Percentiles rank a stretch among this genome's conserved stretches.
phyloP scores from a whole-genome alignment of 495 filamentous ascomycete genomes.

The Durotheca rogersii region DNA sequence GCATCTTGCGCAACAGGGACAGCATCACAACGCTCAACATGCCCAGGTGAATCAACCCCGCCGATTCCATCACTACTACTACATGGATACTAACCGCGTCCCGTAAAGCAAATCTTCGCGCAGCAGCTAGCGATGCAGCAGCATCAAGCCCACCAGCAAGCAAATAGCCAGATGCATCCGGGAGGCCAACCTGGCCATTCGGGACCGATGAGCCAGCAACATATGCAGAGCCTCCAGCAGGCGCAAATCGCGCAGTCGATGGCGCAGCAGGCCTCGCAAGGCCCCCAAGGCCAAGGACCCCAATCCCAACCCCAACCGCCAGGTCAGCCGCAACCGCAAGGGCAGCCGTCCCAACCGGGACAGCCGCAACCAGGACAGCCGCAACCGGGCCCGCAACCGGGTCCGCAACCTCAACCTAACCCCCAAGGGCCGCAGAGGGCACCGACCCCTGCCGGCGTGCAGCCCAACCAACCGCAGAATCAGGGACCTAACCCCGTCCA shows the following conservation, averaged over 20 bases:
- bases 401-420: slow-evolving; percentile 23
- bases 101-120: slow-evolving; percentile 35
- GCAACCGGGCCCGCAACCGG: slow-evolving; percentile 27
- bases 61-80: neutral
- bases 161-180: slow-evolving; percentile 45
- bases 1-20: slow-evolving; percentile 49
- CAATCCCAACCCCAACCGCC: slow-evolving; percentile 36
- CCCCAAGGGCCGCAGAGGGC: slow-evolving; percentile 32
- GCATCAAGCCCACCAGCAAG: slow-evolving; percentile 54
- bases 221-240: slow-evolving; percentile 36
- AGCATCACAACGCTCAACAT: slow-evolving; percentile 46
- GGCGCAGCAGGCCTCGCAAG: slow-evolving; percentile 28
- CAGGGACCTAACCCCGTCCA: slow-evolving; percentile 35
- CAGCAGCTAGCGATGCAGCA: slow-evolving; percentile 48
- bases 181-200: slow-evolving; percentile 44
- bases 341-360: slow-evolving; percentile 35
- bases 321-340: slow-evolving; percentile 38
- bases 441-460: slow-evolving; percentile 32
- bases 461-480: slow-evolving; percentile 37
- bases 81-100: slow-evolving; percentile 3
- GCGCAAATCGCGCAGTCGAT: slow-evolving; percentile 38
- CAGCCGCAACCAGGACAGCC: slow-evolving; percentile 41
- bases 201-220: slow-evolving; percentile 44
- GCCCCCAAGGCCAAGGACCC: slow-evolving; percentile 36
- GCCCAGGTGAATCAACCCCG: slow-evolving; percentile 26